Evolutionary conservation across 2,329 filamentous ascomycete genomes (phyloP), one percentile per base, ranked within the genome.

Genomic region (Bertia moriformis): DNA sequence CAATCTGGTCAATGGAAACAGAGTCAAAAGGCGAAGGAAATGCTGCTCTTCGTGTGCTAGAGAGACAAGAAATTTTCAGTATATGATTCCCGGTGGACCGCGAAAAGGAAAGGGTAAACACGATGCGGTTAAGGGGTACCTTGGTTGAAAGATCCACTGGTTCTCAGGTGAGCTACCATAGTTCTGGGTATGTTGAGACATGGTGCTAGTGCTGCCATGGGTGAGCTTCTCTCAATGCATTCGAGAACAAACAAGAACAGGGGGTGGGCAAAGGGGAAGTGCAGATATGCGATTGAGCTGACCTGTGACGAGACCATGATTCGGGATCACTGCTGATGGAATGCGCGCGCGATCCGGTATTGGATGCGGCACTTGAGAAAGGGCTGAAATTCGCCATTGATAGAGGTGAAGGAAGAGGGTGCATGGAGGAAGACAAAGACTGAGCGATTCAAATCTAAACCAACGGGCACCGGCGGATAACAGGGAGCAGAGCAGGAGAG

Each of bases 281-380:
- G 22, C 49, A 49, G 33, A 52, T 54, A 41, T 39, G 55, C 49
- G 20, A 54, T 51, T 38, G 56, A 51, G 20, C 53, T 45, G n/a
- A 55, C 42, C 35, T 45, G 42, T 19, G 49, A 50, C 12, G 53
- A 45, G 20, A 49, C 44, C 39, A 48, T 49, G 35, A 56, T 44
- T 33, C 50, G 52, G 44, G 44, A 48, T 39, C 15, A 15, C 32
- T 35, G 32, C 32, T 35, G 32, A 35, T 17, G 10, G 32, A 35
- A 18, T n/a, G 7, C n/a, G 7, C 12, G 7, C 32, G 10, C 7
- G 32, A 35, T 7, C 15, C 10, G 32, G 7, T 12, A 7, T 18
- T 35, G 10, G 32, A 10, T 15, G 32, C 7, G 7, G 32, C 15
- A 10, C 10, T 15, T 10, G 32, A 35, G 17, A 35, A 35, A 18